A percentile compares a stretch with the other conserved stretches of the same genome.
Conservation (phyloP, 148 eudicot species). For the Linanthus parryae region DNA sequence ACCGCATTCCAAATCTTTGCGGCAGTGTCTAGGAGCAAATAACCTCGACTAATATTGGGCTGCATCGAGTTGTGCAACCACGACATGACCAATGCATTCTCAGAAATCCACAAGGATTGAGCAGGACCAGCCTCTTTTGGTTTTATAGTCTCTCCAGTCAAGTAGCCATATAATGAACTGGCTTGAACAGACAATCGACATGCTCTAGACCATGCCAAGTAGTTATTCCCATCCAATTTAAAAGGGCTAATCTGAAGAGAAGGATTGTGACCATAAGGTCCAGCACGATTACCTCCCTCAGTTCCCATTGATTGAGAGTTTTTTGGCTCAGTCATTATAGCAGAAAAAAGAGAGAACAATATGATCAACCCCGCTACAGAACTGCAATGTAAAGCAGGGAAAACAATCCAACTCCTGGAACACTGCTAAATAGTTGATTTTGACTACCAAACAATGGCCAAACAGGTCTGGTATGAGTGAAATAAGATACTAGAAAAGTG, state of each 20-base stretch:
- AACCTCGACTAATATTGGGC: neutral
- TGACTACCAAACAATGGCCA: too few species aligned
- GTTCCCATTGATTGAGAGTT: too few species aligned
- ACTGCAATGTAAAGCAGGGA: too few species aligned
- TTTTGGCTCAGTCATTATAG: too few species aligned
- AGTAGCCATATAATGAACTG: neutral
- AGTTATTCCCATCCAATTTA: neutral
- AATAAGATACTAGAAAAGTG: too few species aligned
- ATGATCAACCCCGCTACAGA: too few species aligned
- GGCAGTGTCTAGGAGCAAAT: neutral
- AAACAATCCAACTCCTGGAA: too few species aligned
- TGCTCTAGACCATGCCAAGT: neutral
- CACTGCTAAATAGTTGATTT: too few species aligned
- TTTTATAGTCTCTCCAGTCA: neutral
- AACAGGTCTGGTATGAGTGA: too few species aligned
- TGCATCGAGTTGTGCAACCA: neutral
- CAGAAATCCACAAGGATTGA: neutral
- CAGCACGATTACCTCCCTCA: too few species aligned
- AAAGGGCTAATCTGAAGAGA: neutral
- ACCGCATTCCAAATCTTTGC: neutral
- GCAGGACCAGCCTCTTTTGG: neutral
- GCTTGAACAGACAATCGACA: neutral
- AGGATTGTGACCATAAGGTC: too few species aligned
- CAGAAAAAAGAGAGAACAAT: too few species aligned
- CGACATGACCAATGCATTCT: neutral